Base-by-base conservation (phyloP, 768 basidiomycete genomes). In the Trametopsis cervina region DNA sequence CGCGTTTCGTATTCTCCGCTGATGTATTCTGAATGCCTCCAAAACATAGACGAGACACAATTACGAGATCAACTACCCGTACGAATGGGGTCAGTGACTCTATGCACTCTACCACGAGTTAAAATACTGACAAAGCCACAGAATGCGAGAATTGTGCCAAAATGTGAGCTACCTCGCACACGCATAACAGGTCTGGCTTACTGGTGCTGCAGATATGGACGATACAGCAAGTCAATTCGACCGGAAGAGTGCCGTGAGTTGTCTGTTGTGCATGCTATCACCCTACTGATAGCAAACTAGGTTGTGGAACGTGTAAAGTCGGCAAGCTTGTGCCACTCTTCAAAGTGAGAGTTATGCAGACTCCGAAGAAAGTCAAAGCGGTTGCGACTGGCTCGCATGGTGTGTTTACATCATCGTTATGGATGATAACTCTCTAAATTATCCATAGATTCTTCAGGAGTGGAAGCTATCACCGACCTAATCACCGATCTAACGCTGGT, bases 11-110 rank as follows among this genome's bases (percentile, higher is more conserved):
- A 13, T 20, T 47, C 47, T 29, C 40, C 35, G 4, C 18, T 40
- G n/a, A 18, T 15, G 40, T 13, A 33, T 35, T 36, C 7, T 29
- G 3, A 15, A 45, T 29, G 11, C 44, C 15, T 23, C 26, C 39
- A 38, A 22, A 11, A 36, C 33, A 21, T 53, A 87, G 87, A 82
- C 80, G 10, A 75, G 67, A 52, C 87, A 90, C 51, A 70, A 78
- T 60, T 90, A 90, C 57, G 83, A 86, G 49, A 89, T 89, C 52
- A 71, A 70, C 18, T 81, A 85, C 66, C 77, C 78, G 18, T 89
- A 70, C 55, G 69, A 81, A 59, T 90, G 87, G 87, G 69, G 86
- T 87, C 54, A 63, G 82, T 67, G 21, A 20, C 17, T n/a, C 21
- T 26, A 23, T 24, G 11, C 33, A 20, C 20, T 1, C 37, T n/a